Evolutionary conservation across 1,284 basidiomycete species (phyloP), one percentile per base, ranked within the genome.

Genomic region (Ganoderma meredithae): DNA sequence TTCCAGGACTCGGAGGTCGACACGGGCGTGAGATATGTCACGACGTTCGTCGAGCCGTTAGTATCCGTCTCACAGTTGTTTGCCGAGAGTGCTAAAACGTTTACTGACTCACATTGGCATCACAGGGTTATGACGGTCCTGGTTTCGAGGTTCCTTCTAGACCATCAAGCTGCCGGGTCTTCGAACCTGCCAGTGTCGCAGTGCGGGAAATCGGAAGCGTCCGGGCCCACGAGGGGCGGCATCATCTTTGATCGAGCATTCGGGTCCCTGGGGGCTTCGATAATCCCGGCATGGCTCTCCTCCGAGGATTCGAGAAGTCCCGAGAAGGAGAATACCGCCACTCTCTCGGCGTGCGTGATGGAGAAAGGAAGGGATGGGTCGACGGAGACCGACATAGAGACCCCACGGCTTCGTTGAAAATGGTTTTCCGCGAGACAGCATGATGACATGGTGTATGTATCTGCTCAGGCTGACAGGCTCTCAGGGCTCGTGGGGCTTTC

Each of bases 71-170:
- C 15, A 31, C 27, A 4, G 27, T 31, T 4, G 27, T 31, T 4
- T 31, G 27, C 27, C 27, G 27, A 31, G 27, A 31, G 4, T 12
- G n/a, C 22, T 3, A n/a, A 3, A 63, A 15, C 53, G 15, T 1
- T n/a, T 3, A 9, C 22, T 33, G 7, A 40, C 22, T 15, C n/a
- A 52, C 13, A 43, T 3, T 31, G 27, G n/a, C 1, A n/a, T 7
- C 10, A 41, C 22, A 65, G 64, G 3, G 43, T 65, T n/a, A 33
- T 25, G 9, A 58, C 43, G 15, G 58, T 65, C 31, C 58, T 65
- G 2, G 64, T 65, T 6, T 65, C 64, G 25, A 44, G 44, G 17
- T 65, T 65, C 58, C 64, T 65, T 13, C 44, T 65, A 6, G 64
- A 65, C 22, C 44, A 60, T 13, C 64, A 65, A 17, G 56, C 41